A percentile compares a stretch with the other conserved stretches of the same genome.
These are phyloP conservation scores for Fusarium sp. DNA, from an alignment of 2,329 filamentous ascomycete species.

Conservation along the genomic window DNA sequence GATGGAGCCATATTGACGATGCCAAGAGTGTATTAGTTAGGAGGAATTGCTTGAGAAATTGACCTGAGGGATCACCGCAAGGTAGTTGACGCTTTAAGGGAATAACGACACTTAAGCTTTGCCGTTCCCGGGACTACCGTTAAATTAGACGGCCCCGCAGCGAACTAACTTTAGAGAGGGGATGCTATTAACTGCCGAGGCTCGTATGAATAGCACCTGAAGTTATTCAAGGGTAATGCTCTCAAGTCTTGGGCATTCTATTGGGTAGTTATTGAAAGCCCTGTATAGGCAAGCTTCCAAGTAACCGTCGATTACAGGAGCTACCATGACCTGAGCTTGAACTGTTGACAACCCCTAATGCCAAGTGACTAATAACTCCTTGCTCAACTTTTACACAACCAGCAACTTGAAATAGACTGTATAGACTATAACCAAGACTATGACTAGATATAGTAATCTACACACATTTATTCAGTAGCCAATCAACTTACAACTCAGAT, in stretches of 20 bases:
- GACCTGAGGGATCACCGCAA: background rate
- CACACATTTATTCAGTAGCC: background rate
- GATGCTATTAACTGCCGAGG: constrained; percentile 17
- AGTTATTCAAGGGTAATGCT: background rate
- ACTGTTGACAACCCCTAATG: too few relatives aligned
- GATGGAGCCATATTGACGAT: constrained; percentile 43
- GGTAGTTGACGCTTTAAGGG: background rate
- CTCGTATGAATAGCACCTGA: constrained; percentile 4
- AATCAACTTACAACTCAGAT: background rate
- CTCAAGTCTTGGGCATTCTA: background rate
- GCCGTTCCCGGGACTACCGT: background rate
- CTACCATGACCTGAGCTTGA: too few relatives aligned
- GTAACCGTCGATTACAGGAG: too few relatives aligned
- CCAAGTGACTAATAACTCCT: too few relatives aligned
- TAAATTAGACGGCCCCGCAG: constrained; percentile 6
- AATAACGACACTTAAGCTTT: background rate
- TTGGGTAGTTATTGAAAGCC: background rate
- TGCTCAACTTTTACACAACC: too few relatives aligned
- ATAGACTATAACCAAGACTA: too few relatives aligned
- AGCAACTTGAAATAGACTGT: background rate
- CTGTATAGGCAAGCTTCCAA: too few relatives aligned
- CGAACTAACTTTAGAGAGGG: background rate
- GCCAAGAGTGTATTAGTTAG: background rate
- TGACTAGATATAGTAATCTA: too few relatives aligned
- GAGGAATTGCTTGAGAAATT: background rate